Conservation (phyloP, 1,284 basidiomycete genomes). For the Austroboletus rostrupii region DNA sequence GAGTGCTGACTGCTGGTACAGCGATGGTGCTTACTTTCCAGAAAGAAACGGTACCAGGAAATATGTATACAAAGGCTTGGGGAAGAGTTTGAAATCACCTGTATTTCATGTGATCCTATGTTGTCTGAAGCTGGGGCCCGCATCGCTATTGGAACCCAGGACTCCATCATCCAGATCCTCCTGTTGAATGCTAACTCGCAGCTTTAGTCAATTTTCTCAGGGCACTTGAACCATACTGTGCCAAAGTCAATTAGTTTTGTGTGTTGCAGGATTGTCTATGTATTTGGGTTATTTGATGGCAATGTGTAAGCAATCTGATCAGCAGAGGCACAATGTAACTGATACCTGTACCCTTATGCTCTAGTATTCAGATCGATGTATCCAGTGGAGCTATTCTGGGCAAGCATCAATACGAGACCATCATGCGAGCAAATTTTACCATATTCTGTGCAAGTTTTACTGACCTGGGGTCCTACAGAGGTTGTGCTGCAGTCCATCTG, state of each 20-base stretch:
- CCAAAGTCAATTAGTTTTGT: conserved; percentile 10
- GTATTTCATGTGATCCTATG: not conserved
- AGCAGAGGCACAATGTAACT: no score
- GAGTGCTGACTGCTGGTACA: not conserved
- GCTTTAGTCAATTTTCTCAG: conserved; percentile 8
- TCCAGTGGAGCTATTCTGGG: not conserved
- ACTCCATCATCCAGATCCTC: conserved; percentile 8
- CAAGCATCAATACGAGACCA: conserved; percentile 5
- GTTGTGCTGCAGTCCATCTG: conserved; percentile 1
- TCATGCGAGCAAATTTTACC: conserved; percentile 3
- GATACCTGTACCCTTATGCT: no score
- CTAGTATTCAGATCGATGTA: conserved; percentile 9
- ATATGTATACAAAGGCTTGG: conserved; percentile 7
- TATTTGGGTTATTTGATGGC: no score
- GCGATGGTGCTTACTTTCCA: no score
- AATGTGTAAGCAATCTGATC: conserved; percentile 8
- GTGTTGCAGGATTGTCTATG: not conserved
- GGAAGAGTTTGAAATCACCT: no score
- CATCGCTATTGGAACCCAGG: conserved; percentile 5
- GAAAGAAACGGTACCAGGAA: conserved; percentile 7
- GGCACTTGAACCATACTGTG: conserved; percentile 1
- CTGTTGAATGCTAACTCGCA: conserved; percentile 8
- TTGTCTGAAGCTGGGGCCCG: not conserved
- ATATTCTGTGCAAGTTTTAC: no score
- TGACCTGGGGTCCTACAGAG: not conserved